Base-by-base conservation (phyloP, 805 yeast genomes). In the Saturnispora saitoi region DNA sequence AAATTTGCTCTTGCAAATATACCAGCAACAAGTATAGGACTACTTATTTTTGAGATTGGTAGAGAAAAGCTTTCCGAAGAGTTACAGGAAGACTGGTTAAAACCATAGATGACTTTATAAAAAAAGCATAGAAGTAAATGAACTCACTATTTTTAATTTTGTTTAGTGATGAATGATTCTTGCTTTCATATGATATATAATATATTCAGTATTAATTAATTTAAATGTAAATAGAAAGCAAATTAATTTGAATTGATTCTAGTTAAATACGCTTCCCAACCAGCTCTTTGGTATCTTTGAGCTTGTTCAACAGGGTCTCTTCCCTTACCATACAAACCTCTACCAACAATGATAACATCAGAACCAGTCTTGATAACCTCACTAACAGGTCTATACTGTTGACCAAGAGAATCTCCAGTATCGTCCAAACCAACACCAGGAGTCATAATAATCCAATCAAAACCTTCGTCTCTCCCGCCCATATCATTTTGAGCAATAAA, bases 371-470 rank as follows among this genome's bases (percentile, higher is more conserved):
- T 62, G 11, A 91, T 73, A 22, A 89, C 99, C 51, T 85, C 87
- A 54, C 78, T 79, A 3, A 91, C 98, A 4, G 96, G 81, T 65
- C 99, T 77, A 67, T 93, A 93, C 68, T 93, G 98, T 67, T 93
- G 99, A 22, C 99, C 99, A 52, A 93, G 74, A 1, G 83, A 79
- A 64, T 93, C 99, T 14, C 98, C 97, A 65, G 84, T 93, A 62
- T 91, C 98, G 62, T 91, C 99, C 46, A 93, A 75, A 3, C 98
- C 98, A 36, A 93, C 99, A 53, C 99, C 99, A 0, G 99, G 99
- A 0, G 99, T 91, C 93, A 93, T 83, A 50, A 90, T 79, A 37
- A 93, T 68, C 96, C 97, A 93, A 68, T 93, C 99, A 59, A 85
- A 90, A 1, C 91, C 93, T 58, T 82, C 93, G 3, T 76, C 82